These are phyloP conservation scores for Amylocystis lapponica DNA, from an alignment of 768 basidiomycete genomes.

Conservation along the genomic window DNA sequence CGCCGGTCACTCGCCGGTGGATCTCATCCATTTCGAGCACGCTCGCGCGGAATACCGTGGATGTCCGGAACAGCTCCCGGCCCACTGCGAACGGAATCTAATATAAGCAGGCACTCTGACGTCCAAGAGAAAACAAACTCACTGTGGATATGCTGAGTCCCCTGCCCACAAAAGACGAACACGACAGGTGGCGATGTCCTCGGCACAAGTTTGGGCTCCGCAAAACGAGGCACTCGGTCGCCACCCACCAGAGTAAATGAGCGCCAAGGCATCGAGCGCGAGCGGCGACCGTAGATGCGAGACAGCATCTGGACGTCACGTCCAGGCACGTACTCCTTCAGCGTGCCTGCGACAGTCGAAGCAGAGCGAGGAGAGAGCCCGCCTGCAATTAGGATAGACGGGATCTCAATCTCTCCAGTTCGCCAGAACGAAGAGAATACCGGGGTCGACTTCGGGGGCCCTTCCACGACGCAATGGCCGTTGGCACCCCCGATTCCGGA, in stretches of 20 bases:
- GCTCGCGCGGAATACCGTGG: constrained; percentile 31
- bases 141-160: constrained; percentile 35
- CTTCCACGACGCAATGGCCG: constrained; percentile 36
- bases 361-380: constrained; percentile 8
- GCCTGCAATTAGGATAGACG: constrained; percentile 4
- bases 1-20: constrained; percentile 25
- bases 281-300: constrained; percentile 3
- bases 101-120: neutral
- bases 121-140: constrained; percentile 15
- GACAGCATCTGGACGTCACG: neutral
- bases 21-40: constrained; percentile 33
- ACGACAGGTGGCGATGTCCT: constrained; percentile 19
- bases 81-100: constrained; percentile 26
- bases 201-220: neutral
- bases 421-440: neutral
- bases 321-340: neutral
- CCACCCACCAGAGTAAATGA: constrained; percentile 5
- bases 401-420: neutral
- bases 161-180: constrained; percentile 37
- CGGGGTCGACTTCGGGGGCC: constrained; percentile 17
- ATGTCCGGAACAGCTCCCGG: constrained; percentile 29
- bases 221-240: neutral
- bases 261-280: constrained; percentile 9
- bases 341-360: neutral
- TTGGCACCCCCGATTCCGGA: constrained; percentile 42